phyloP scores from a whole-genome alignment of 495 filamentous ascomycete genomes.

The Tuber microsphaerosporum region DNA sequence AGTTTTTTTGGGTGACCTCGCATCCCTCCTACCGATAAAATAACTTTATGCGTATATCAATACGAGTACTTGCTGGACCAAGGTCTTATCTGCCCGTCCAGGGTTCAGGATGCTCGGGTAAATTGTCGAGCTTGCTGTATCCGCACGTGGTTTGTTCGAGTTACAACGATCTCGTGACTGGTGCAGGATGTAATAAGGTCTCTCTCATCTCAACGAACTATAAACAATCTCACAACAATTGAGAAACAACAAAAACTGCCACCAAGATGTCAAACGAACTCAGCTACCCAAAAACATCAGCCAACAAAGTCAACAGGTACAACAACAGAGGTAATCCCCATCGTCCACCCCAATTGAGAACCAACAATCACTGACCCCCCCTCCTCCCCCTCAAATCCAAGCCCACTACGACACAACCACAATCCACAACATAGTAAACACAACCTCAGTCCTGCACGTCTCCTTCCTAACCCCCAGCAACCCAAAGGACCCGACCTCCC shows the following conservation, averaged over 20 bases:
- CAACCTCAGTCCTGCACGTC: conserved; percentile 68
- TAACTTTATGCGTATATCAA: not conserved
- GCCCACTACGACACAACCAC: conserved; percentile 66
- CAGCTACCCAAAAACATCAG: conserved; percentile 59
- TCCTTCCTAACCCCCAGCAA: conserved; percentile 61
- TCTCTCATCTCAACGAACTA: not conserved
- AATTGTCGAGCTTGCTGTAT: not conserved
- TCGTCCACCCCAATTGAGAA: conserved; percentile 8
- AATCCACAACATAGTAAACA: conserved; percentile 77
- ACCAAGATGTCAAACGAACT: conserved; percentile 50
- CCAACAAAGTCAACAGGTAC: conserved; percentile 67
- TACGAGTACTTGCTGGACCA: not conserved
- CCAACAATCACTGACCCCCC: conserved; percentile 12
- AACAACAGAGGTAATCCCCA: conserved; percentile 55
- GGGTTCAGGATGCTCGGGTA: not conserved
- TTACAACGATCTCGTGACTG: not conserved
- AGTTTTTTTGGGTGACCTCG: not conserved
- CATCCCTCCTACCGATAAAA: not conserved
- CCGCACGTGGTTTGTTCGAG: not conserved
- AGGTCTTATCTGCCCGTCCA: not conserved
- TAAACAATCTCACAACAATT: not conserved
- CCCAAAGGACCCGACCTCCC: conserved; percentile 37
- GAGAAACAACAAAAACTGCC: not conserved
- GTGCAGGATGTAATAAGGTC: not conserved
- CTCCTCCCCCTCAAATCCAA: conserved; percentile 38